Evolutionary conservation across 1,284 basidiomycete genomes (phyloP), one percentile per base, ranked within the genome.

Genomic region (Marasmius oreades): DNA sequence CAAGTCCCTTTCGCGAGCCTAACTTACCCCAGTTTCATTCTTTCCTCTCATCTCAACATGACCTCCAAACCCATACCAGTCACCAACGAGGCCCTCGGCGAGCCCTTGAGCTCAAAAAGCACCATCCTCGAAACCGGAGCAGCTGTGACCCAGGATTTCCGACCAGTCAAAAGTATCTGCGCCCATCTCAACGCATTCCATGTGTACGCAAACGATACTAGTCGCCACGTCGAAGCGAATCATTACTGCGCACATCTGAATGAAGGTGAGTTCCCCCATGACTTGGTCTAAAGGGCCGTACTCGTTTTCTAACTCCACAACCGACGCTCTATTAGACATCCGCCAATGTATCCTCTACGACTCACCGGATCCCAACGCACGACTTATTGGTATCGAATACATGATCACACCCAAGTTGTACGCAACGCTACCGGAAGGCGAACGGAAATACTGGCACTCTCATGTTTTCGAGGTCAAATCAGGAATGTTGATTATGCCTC

Each of bases 371-470:
- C 66, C 72, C 1, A 69, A 77, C 53, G 79, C 80, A 7, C 72
- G 71, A 45, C 68, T 81, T 46, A 79, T 81, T 56, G 79, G 78
- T 0, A 74, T 83, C 46, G 80, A 81, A 63, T 83, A 82, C 59
- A 74, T 82, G 55, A 70, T 81, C 26, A 67, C 71, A 2, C 77
- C 78, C 53, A 67, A 75, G 59, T 59, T 75, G 16, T 83, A 80
- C 65, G 60, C 66, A 31, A 59, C 64, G 0, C 69, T 84, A 0
- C 68, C 75, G 0, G 59, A 66, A 14, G 75, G 77, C 18, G 80
- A 82, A 69, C 77, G 78, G 63, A 71, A 66, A 58, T 79, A 73
- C 57, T 81, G 79, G 79, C 80, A 81, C 59, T 78, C 77, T 11
- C 77, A 79, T 61, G 69, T 73, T 46, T 72, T 73, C 55, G 77